Evolutionary conservation across 1,284 basidiomycete genomes (phyloP).

Genomic region (Ganoderma lingzhi): DNA sequence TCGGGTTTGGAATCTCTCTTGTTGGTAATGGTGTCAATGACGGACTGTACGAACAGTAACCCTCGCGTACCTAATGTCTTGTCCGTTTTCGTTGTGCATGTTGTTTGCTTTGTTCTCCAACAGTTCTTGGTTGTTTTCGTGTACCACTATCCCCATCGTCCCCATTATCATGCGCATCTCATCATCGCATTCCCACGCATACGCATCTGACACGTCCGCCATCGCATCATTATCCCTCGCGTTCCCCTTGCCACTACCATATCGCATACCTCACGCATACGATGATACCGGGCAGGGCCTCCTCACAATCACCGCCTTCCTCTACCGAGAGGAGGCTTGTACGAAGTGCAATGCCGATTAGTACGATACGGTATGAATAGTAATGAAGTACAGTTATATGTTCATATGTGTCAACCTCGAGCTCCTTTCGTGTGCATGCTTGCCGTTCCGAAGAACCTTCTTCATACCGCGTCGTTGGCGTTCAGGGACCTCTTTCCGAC

Average conservation of each 20-base stretch:
- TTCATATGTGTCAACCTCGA: conserved; percentile 1
- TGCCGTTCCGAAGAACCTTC: background rate
- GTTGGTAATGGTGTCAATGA: conserved; percentile 11
- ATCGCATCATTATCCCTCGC: conserved; percentile 16
- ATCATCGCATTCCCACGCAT: conserved; percentile 20
- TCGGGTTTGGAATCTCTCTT: conserved; percentile 14
- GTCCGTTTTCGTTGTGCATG: conserved; percentile 26
- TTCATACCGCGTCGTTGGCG: background rate
- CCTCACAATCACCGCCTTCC: conserved; percentile 9
- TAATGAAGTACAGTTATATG: conserved; percentile 9
- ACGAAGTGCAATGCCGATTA: conserved; percentile 18
- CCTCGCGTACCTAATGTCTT: conserved; percentile 21
- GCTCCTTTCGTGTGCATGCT: background rate
- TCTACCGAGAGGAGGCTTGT: conserved; percentile 9
- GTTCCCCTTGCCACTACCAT: conserved; percentile 11
- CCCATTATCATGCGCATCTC: conserved; percentile 12
- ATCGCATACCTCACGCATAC: conserved; percentile 21
- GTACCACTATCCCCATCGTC: conserved; percentile 16
- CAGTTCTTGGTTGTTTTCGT: conserved; percentile 28
- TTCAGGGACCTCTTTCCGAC: background rate
- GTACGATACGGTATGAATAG: conserved; percentile 26
- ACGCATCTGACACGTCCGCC: conserved; percentile 5
- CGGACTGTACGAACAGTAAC: conserved; percentile 31
- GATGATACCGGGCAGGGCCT: conserved; percentile 24
- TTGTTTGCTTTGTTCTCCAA: conserved; percentile 22